Base-by-base conservation (phyloP, 1,139 yeast genomes). In the Arxiozyma bovina region DNA sequence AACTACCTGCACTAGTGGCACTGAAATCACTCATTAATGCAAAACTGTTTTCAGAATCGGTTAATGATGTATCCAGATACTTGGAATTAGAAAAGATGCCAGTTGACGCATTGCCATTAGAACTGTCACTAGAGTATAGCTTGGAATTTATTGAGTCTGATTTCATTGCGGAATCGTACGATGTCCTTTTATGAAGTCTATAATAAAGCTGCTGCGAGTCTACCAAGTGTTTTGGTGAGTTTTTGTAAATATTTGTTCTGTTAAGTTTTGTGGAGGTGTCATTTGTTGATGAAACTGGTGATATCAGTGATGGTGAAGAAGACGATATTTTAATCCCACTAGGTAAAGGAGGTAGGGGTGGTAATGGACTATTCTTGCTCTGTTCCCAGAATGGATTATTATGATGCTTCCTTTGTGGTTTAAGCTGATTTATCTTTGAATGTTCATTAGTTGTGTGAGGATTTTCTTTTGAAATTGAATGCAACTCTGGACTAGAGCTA, bases 1-100 rank as follows among this genome's bases (percentile, higher is more conserved):
- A 82, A 15, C 95, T 87, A 0, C 95, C 96, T 1, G 96, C 96
- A 62, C 94, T 85, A 0, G 96, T 87, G 4, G 96, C 96, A 72
- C 94, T 85, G 56, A 87, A 79, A 65, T 87, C 93, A 48, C 80
- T 76, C 70, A 76, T 66, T 15, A 74, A 65, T 6, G 78, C 73
- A 44, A 71, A 70, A 52, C 74, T 70, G 42, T 70, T 67, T 45
- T 68, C 71, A 52, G 70, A 67, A 50, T 65, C 66, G 2, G 66
- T 57, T 8, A 62, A 43, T 15, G 70, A 67, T n/a, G 61, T 60
- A 23, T 65, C 66, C 53, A 66, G 43, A 50, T 65, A 68, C 50
- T 55, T 65, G 17, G 70, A 64, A 50, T 61, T 60, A n/a, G 68
- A 64, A 53, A 64, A 65, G 1, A 62, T 52, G n/a, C 55, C 63